These are phyloP conservation scores for Mycocentrospora acerina DNA, from an alignment of 2,329 filamentous ascomycete species.

Conservation along the genomic window DNA sequence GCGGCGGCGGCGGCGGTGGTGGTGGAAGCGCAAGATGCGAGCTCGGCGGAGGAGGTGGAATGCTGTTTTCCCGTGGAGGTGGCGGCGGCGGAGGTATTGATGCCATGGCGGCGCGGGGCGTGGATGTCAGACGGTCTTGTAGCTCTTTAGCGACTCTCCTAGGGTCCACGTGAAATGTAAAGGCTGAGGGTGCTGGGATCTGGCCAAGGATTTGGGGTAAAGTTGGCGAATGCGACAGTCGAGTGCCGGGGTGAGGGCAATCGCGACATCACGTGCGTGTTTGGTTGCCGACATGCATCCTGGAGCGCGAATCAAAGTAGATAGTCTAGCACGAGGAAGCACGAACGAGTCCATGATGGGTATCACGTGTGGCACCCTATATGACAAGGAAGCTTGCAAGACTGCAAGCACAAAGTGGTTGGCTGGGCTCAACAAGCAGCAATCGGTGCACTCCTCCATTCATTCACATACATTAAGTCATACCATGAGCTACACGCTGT, in stretches of 20 bases:
- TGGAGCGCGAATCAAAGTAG: constrained; percentile 1
- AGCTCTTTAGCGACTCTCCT: too few species aligned
- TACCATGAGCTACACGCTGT: constrained; percentile 11
- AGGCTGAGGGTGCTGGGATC: not conserved
- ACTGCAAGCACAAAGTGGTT: too few species aligned
- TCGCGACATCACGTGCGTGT: constrained; percentile 12
- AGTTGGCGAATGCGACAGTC: constrained; percentile 11
- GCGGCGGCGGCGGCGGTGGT: constrained; percentile 23
- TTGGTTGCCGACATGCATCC: not conserved
- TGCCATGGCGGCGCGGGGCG: constrained; percentile 3
- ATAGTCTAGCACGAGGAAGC: too few species aligned
- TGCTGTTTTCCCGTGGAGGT: constrained; percentile 37
- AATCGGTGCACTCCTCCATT: too few species aligned
- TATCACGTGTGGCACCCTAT: too few species aligned
- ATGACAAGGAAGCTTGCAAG: too few species aligned
- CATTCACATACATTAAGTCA: too few species aligned
- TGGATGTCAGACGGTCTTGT: too few species aligned
- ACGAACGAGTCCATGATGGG: too few species aligned
- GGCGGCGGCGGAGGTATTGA: constrained; percentile 30
- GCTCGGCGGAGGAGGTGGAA: constrained; percentile 22
- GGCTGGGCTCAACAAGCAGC: too few species aligned
- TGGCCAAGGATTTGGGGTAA: constrained; percentile 6
- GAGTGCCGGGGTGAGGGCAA: constrained; percentile 8
- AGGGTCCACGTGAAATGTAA: too few species aligned
- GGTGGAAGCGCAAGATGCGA: constrained; percentile 8